A percentile compares a stretch with the other conserved stretches of the same genome.
Evolutionary conservation across 441 rosid species (phyloP).

Genomic region (Flueggea neowawraea): DNA sequence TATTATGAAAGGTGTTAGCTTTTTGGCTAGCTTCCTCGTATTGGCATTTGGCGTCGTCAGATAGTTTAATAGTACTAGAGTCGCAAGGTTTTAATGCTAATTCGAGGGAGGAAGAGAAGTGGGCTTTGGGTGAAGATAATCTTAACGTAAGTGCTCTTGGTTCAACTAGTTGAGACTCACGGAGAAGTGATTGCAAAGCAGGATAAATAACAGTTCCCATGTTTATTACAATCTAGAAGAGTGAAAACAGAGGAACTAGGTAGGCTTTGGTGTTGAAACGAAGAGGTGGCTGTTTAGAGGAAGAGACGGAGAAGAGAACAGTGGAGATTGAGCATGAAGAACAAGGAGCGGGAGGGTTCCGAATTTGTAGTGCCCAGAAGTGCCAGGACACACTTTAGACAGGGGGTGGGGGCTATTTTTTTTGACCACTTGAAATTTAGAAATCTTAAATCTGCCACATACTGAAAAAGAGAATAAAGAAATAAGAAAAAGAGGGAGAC

Average conservation of each 20-base stretch:
- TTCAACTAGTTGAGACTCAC: slow-evolving; percentile 55
- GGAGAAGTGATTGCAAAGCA: too few species aligned
- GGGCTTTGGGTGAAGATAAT: slow-evolving; percentile 38
- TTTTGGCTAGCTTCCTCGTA: slow-evolving; percentile 15
- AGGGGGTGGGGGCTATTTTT: slow-evolving; percentile 26
- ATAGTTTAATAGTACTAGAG: slow-evolving; percentile 15
- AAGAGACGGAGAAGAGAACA: slow-evolving; percentile 13
- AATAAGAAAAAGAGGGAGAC: slow-evolving; percentile 12
- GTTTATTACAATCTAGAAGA: slow-evolving; percentile 1
- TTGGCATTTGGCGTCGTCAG: slow-evolving; percentile 13
- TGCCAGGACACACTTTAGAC: too few species aligned
- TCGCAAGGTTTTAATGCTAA: slow-evolving; percentile 29
- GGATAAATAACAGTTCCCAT: slow-evolving; percentile 71
- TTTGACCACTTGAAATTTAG: slow-evolving; percentile 48
- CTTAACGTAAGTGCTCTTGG: slow-evolving; percentile 52
- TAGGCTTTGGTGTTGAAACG: neutral
- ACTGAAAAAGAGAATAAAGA: slow-evolving; percentile 31
- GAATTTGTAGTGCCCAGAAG: slow-evolving; percentile 68
- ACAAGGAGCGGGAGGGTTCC: slow-evolving; percentile 34
- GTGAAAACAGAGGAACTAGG: slow-evolving; percentile 12
- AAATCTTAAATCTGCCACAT: slow-evolving; percentile 37
- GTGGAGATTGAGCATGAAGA: slow-evolving; percentile 35
- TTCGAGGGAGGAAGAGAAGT: slow-evolving; percentile 30
- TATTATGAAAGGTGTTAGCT: slow-evolving; percentile 6
- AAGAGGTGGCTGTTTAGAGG: too few species aligned